phyloP scores from a whole-genome alignment of 805 yeast species.

The Myxozyma mucilagina region DNA sequence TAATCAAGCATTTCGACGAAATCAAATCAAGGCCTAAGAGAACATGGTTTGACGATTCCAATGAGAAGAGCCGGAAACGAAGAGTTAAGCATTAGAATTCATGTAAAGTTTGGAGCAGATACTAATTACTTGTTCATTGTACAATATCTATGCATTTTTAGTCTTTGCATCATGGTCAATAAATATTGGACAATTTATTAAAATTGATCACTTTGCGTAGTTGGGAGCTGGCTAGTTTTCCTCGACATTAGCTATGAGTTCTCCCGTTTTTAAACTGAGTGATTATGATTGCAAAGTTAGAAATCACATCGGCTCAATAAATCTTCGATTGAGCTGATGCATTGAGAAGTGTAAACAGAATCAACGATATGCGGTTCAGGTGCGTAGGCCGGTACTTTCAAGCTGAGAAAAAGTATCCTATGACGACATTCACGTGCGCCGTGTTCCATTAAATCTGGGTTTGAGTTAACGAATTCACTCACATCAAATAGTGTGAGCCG shows the following conservation, averaged over 20 bases:
- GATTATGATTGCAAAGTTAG: too few species aligned
- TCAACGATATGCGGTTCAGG: too few species aligned
- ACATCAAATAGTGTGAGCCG: background rate
- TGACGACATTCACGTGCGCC: conserved; percentile 2
- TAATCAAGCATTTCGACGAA: conserved; percentile 76
- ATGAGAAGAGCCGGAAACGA: conserved; percentile 10
- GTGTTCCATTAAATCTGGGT: background rate
- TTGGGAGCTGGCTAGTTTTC: too few species aligned
- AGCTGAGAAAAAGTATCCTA: background rate
- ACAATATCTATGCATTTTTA: background rate
- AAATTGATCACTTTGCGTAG: background rate
- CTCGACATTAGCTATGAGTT: too few species aligned
- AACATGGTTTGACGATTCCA: conserved; percentile 71
- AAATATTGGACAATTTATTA: background rate
- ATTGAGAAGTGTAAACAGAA: too few species aligned
- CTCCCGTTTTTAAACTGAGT: too few species aligned
- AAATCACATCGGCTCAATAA: too few species aligned
- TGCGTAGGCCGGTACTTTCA: too few species aligned
- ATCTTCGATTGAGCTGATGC: too few species aligned
- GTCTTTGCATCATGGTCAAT: background rate
- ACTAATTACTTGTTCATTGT: too few species aligned
- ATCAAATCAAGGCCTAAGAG: conserved; percentile 88
- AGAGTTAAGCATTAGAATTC: background rate
- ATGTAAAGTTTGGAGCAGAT: background rate
- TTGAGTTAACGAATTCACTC: background rate